Evolutionary conservation across 495 filamentous ascomycete genomes (phyloP), one percentile per base, ranked within the genome.

Genomic region (Penicillium coprophilum): DNA sequence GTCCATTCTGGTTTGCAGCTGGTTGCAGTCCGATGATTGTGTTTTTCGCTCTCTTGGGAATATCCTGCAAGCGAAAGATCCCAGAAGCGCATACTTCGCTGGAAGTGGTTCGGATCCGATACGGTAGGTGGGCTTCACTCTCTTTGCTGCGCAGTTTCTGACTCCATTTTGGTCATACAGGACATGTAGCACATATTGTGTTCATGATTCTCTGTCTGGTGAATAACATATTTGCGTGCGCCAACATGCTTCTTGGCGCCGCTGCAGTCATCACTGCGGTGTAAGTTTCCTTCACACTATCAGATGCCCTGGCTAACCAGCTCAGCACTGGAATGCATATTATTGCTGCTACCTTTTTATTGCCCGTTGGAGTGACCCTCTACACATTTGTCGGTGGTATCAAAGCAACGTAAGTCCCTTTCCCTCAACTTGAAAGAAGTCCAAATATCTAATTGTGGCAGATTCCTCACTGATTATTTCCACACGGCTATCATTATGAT

Each of bases 381-480:
- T 79, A 77, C 48, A 79, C 76, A 1, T 72, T 77, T 28, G 71
- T 76, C 9, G 77, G 75, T 4, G 75, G 77, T 6, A 76, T 79
- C 56, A 78, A 79, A 56, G 77, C 77, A 45, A 78, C 77, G 62
- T 75, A 50, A 51, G 65, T 71, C 19, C 44, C 12, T 31, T 21
- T 36, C 13, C n/a, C 9, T 20, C 31, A 39, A 11, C 21, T 4
- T 17, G 3, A 12, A 11, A n/a, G n/a, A 40, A 17, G 24, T 10
- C 47, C 55, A 24, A 34, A 34, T 13, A 36, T 1, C 50, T 47
- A 11, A 44, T 23, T 39, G 8, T 10, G 8, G 4, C 20, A 73
- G 78, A 0, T 81, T 82, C 64, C 58, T 82, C 13, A 71, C 69
- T 6, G 70, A 73, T 54, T 75, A 73, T 48, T 76, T 77, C 54